phyloP scores from a whole-genome alignment of 2,329 filamentous ascomycete species.

The Ophiocordyceps camponoti-floridani region DNA sequence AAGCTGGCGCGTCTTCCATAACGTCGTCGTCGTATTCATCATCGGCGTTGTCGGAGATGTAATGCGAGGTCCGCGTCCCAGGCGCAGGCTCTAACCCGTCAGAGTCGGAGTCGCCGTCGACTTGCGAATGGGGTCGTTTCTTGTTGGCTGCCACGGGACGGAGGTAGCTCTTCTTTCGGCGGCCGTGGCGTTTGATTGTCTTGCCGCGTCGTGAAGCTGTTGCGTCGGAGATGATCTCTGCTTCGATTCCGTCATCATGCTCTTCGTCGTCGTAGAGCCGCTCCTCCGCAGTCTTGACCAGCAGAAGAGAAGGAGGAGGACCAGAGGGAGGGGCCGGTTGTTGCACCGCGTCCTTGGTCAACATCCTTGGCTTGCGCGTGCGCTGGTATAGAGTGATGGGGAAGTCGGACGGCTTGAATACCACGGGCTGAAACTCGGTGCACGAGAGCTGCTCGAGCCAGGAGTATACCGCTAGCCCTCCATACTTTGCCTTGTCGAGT shows the following conservation, averaged over 20 bases:
- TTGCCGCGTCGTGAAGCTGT: slow-evolving; percentile 13
- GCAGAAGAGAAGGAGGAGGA: neutral
- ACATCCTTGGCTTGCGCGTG: slow-evolving; percentile 3
- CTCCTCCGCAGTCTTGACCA: neutral
- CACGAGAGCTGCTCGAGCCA: slow-evolving; percentile 15
- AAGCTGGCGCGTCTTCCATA: slow-evolving; percentile 8
- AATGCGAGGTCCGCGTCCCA: slow-evolving; percentile 9
- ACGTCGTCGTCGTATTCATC: slow-evolving; percentile 8
- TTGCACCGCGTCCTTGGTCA: neutral
- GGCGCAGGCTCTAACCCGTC: slow-evolving; percentile 17
- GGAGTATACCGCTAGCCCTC: slow-evolving; percentile 11
- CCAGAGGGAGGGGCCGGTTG: neutral
- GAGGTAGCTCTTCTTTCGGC: slow-evolving; percentile 25
- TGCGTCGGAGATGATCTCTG: slow-evolving; percentile 1
- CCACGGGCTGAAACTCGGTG: slow-evolving; percentile 9
- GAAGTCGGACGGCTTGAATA: slow-evolving; percentile 11
- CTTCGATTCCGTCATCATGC: slow-evolving; percentile 3
- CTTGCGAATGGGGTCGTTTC: slow-evolving; percentile 23
- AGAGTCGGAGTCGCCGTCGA: slow-evolving; percentile 20
- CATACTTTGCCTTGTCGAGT: slow-evolving; percentile 17
- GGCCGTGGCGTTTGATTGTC: slow-evolving; percentile 12
- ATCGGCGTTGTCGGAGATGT: slow-evolving; percentile 8
- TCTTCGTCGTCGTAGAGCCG: neutral
- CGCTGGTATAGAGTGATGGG: slow-evolving; percentile 10
- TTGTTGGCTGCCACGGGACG: slow-evolving; percentile 21